phyloP scores from a whole-genome alignment of 805 yeast genomes.

The Metschnikowia peoriensis region DNA sequence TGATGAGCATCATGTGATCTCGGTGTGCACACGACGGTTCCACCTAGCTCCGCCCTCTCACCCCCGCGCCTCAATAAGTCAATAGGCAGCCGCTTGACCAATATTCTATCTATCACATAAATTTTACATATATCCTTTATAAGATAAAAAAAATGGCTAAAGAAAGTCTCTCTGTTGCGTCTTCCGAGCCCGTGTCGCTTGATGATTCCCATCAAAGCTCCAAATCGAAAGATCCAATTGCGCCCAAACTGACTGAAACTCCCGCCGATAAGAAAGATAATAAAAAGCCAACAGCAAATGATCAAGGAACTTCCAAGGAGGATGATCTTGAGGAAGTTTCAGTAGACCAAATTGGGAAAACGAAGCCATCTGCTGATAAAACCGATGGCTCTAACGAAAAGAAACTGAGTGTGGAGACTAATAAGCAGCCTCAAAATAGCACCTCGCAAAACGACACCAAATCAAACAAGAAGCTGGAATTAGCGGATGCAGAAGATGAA shows the following conservation, averaged over 20 bases:
- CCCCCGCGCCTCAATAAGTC: slow-evolving; percentile 3
- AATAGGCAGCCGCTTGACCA: neutral
- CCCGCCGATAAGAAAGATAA: neutral
- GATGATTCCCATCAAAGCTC: slow-evolving; percentile 16
- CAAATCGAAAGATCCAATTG: neutral
- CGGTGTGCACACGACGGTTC: neutral
- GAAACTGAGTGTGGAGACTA: neutral
- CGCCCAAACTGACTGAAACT: neutral
- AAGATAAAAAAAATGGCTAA: slow-evolving; percentile 5
- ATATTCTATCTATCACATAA: neutral
- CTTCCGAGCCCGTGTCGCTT: slow-evolving; percentile 34
- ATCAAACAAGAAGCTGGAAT: neutral
- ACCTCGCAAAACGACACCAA: neutral
- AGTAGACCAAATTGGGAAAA: slow-evolving; percentile 1
- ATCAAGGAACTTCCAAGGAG: neutral
- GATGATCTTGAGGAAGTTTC: slow-evolving; percentile 8
- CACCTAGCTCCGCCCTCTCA: neutral
- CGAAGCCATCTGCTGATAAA: neutral
- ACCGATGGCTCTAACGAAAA: neutral
- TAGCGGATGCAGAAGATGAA: slow-evolving; percentile 9
- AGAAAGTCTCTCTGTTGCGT: slow-evolving; percentile 30
- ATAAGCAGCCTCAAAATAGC: neutral
- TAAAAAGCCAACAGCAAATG: neutral
- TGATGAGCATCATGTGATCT: slow-evolving; percentile 1
- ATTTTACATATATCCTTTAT: too few species aligned